Percentiles rank a stretch among this genome's conserved stretches.
Conservation (phyloP, 192 early-diverging fungal genomes). For the Coemansia reversa region DNA sequence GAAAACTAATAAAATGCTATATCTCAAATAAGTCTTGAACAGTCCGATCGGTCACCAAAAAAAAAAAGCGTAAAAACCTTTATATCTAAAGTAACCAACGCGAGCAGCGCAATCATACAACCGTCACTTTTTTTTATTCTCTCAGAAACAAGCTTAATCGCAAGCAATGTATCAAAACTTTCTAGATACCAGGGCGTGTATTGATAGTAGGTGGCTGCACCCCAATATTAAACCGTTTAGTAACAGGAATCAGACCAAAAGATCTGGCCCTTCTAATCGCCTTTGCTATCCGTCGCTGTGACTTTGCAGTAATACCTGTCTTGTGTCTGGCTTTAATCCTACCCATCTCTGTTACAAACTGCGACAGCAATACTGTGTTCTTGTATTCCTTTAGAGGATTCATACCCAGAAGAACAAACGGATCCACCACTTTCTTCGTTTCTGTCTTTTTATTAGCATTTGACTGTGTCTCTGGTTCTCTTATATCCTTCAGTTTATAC, state of each 20-base stretch:
- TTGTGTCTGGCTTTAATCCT: conserved; percentile 61
- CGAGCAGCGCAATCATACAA: no score
- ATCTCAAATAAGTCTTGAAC: no score
- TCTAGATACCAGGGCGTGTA: neutral
- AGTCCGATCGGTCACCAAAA: no score
- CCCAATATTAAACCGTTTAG: conserved; percentile 9
- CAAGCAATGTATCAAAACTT: neutral
- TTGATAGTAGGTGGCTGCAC: neutral
- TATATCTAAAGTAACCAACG: neutral
- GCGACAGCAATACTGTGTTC: conserved; percentile 56
- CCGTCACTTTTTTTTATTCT: no score
- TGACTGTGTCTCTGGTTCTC: neutral
- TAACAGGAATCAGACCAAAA: conserved; percentile 55
- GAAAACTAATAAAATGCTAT: no score
- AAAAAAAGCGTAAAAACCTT: no score
- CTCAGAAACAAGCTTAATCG: neutral
- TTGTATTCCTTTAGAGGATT: conserved; percentile 55
- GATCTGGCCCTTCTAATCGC: conserved; percentile 64
- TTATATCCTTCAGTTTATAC: conserved; percentile 27
- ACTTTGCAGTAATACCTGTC: conserved; percentile 61
- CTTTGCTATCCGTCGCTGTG: conserved; percentile 61
- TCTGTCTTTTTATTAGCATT: conserved; percentile 5
- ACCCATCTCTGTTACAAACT: conserved; percentile 64
- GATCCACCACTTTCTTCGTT: conserved; percentile 18
- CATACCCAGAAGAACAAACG: conserved; percentile 35